Conservation (phyloP, 2,329 filamentous ascomycete genomes). For the Shiraia sp. region DNA sequence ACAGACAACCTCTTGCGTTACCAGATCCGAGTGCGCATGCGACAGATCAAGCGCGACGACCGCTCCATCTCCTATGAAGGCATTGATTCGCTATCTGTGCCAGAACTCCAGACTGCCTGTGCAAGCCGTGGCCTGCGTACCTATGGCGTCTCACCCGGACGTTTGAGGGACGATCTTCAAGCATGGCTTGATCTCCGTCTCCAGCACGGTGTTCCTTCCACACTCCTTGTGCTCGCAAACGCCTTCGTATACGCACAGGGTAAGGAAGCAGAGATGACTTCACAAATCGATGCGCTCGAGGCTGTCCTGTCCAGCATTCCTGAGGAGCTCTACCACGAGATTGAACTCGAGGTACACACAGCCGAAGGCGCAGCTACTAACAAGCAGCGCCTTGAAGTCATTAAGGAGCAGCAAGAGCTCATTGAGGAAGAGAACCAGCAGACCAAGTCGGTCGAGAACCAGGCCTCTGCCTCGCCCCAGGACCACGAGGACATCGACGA, state of each 20-base stretch:
- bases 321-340: slow-evolving; percentile 98
- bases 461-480: slow-evolving; percentile 74
- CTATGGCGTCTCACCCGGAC: slow-evolving; percentile 84
- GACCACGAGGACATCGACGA: slow-evolving; percentile 94
- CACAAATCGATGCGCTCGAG: slow-evolving; percentile 89
- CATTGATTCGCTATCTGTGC: slow-evolving; percentile 88
- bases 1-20: slow-evolving; percentile 98
- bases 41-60: slow-evolving; percentile 98
- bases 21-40: slow-evolving; percentile 95
- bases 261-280: slow-evolving; percentile 80
- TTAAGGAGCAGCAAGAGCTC: slow-evolving; percentile 97
- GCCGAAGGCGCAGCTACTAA: slow-evolving; percentile 97
- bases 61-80: slow-evolving; percentile 92
- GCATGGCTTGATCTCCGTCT: slow-evolving; percentile 94
- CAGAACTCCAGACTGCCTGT: slow-evolving; percentile 89
- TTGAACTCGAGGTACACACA: slow-evolving; percentile 95
- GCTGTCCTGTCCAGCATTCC: slow-evolving; percentile 93
- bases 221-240: slow-evolving; percentile 91
- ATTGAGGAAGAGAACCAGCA: slow-evolving; percentile 97
- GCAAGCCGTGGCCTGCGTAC: slow-evolving; percentile 91
- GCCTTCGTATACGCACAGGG: slow-evolving; percentile 95
- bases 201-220: slow-evolving; percentile 93
- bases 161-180: slow-evolving; percentile 85
- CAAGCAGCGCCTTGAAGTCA: slow-evolving; percentile 96
- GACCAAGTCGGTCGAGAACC: slow-evolving; percentile 73